Conservation (phyloP, 2,329 filamentous ascomycete genomes). For the Xylariaceae sp. region DNA sequence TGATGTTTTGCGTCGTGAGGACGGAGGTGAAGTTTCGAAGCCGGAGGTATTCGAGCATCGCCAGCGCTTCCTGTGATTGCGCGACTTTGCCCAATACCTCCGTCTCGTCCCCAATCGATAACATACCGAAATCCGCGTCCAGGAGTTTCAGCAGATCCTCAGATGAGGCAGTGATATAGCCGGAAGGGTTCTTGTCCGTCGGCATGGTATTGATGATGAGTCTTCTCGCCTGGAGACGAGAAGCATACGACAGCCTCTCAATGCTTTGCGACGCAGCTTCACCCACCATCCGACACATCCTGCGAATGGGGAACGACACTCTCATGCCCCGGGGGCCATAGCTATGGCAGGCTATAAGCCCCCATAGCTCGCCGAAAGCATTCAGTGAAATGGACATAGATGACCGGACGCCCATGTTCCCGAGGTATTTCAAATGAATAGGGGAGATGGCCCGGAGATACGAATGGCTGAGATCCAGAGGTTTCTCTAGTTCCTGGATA, state of each 20-base stretch:
- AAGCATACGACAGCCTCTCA: slow-evolving; percentile 79
- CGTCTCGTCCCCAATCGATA: slow-evolving; percentile 83
- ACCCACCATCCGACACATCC: slow-evolving; percentile 84
- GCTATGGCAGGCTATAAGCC: slow-evolving; percentile 77
- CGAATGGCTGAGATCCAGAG: slow-evolving; percentile 76
- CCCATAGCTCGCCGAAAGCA: slow-evolving; percentile 80
- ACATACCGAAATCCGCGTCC: slow-evolving; percentile 77
- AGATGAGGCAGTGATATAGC: slow-evolving; percentile 84
- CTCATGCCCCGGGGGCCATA: slow-evolving; percentile 76
- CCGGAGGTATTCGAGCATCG: slow-evolving; percentile 77
- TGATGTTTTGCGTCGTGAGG: slow-evolving; percentile 69
- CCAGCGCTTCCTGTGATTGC: slow-evolving; percentile 75
- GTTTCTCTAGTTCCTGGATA: slow-evolving; percentile 63
- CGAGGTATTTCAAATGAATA: slow-evolving; percentile 80
- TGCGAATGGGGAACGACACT: slow-evolving; percentile 85
- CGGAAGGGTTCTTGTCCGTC: slow-evolving; percentile 74
- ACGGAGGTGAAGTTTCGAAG: slow-evolving; percentile 71
- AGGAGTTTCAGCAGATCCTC: slow-evolving; percentile 80
- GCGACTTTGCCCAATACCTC: slow-evolving; percentile 73
- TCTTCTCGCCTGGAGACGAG: slow-evolving; percentile 76
- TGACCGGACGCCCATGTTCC: slow-evolving; percentile 84
- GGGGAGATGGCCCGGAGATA: slow-evolving; percentile 88
- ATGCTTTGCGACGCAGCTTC: slow-evolving; percentile 84
- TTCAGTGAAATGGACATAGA: slow-evolving; percentile 95
- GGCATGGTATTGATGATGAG: slow-evolving; percentile 74